phyloP scores from a whole-genome alignment of 805 yeast genomes.

The Alloascoidea hylecoeti region DNA sequence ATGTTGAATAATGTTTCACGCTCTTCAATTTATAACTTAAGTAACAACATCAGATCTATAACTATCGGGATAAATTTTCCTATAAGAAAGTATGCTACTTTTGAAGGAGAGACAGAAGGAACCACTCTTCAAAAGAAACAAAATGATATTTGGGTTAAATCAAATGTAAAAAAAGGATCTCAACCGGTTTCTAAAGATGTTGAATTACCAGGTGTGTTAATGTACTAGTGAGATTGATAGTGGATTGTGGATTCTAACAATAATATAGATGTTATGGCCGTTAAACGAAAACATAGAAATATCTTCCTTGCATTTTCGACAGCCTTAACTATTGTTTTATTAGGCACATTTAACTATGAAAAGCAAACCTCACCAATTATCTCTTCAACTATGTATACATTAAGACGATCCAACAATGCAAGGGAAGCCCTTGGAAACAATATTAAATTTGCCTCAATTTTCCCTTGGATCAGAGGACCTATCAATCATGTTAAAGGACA shows the following conservation, averaged over 20 bases:
- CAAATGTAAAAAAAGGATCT: too few species aligned
- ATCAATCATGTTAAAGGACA: constrained; percentile 74
- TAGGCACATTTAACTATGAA: constrained; percentile 82
- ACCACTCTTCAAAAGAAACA: too few species aligned
- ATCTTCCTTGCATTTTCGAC: constrained; percentile 41
- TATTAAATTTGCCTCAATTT: constrained; percentile 55
- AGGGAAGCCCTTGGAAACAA: constrained; percentile 56
- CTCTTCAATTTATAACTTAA: too few species aligned
- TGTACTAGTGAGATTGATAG: background rate
- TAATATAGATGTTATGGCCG: constrained; percentile 19
- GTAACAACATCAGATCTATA: too few species aligned
- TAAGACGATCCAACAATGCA: constrained; percentile 62
- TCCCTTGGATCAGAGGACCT: constrained; percentile 86
- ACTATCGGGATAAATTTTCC: too few species aligned
- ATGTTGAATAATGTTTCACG: too few species aligned
- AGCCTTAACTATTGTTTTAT: constrained; percentile 38
- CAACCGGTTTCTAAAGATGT: constrained; percentile 56
- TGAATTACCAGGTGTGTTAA: constrained; percentile 71
- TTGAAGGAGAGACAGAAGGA: too few species aligned
- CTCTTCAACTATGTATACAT: constrained; percentile 70
- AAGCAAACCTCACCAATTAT: constrained; percentile 83
- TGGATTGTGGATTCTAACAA: too few species aligned
- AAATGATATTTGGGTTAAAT: too few species aligned
- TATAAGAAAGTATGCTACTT: too few species aligned
- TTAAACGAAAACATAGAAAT: constrained; percentile 31